Evolutionary conservation across 2,329 filamentous ascomycete species (phyloP), one percentile per base, ranked within the genome.

Genomic region (Davidsoniella australis): DNA sequence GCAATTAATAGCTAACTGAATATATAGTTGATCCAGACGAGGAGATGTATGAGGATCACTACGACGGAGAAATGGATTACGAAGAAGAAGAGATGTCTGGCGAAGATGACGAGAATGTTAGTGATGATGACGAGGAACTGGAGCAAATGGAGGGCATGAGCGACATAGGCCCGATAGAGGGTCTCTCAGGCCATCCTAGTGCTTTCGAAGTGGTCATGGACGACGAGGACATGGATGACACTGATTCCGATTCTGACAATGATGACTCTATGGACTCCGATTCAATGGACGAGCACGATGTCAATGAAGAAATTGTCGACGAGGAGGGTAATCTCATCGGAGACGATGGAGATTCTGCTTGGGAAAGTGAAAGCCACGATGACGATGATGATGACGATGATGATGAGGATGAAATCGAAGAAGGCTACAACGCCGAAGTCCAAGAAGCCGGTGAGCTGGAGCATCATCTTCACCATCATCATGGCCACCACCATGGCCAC

Each of bases 61-160:
- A 85, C 53, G 89, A 86, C 57, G 86, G 94, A 37, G 89, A 94
- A 56, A 91, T 95, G 78, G 85, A 93, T 49, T 94, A 93, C 58
- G 74, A 70, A 18, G 86, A 91, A 41, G 84, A 89, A 56, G 87
- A 87, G 29, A 73, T 84, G 59, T 79, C 79, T 0, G 75, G 73
- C 55, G 84, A 89, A 58, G 85, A 85, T 52, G 84, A 87, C 58
- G 85, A 91, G 56, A 82, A 89, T 50, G 79, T 94, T 51, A 94
- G 88, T 58, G 89, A 93, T 59, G 85, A 91, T 52, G 85, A 93
- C 54, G 85, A 93, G 51, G 84, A 84, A 24, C 47, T 50, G 18
- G 46, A 52, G 46, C 37, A 48, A 17, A 48, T 52, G 46, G 51
- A 49, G 16, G 51, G 39, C 18, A 73, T 87, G 47, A 80, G 79